Evolutionary conservation across 2,329 filamentous ascomycete species (phyloP).

Genomic region (Verticillium alfalfae): DNA sequence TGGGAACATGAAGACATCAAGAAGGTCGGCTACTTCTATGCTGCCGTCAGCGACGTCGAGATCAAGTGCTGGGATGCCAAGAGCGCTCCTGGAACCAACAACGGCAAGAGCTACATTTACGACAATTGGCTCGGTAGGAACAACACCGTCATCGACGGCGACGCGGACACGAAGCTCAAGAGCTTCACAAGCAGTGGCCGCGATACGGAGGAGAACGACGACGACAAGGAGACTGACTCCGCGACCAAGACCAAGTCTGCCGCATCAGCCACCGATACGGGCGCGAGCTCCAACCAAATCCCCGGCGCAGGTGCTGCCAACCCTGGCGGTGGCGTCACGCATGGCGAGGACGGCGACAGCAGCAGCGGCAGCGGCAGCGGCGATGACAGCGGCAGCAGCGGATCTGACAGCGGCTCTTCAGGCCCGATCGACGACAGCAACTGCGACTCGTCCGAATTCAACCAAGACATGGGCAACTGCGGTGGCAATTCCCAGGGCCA

Average conservation of each 20-base stretch:
- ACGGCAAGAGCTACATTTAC: conserved; percentile 71
- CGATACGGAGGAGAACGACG: conserved; percentile 49
- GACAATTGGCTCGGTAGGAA: conserved; percentile 61
- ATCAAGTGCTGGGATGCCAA: conserved; percentile 71
- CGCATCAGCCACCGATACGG: neutral
- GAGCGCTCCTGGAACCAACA: conserved; percentile 59
- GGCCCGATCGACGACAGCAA: conserved; percentile 15
- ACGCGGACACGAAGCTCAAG: conserved; percentile 70
- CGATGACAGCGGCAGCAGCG: conserved; percentile 20
- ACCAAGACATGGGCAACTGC: conserved; percentile 29
- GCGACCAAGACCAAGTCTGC: conserved; percentile 13
- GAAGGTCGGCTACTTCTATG: conserved; percentile 82
- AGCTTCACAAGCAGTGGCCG: conserved; percentile 78
- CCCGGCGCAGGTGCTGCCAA: conserved; percentile 19
- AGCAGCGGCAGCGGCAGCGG: conserved; percentile 11
- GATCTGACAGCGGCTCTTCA: conserved; percentile 14
- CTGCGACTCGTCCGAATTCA: conserved; percentile 33
- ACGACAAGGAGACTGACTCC: conserved; percentile 20
- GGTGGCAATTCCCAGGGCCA: conserved; percentile 5
- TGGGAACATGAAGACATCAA: conserved; percentile 81
- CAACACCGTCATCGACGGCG: conserved; percentile 68
- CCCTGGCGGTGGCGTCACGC: neutral
- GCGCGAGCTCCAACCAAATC: conserved; percentile 13
- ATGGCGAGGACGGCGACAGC: conserved; percentile 15
- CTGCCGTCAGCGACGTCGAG: conserved; percentile 69